Conservation (phyloP, 2,329 filamentous ascomycete species). For the Xylariaceae sp. region DNA sequence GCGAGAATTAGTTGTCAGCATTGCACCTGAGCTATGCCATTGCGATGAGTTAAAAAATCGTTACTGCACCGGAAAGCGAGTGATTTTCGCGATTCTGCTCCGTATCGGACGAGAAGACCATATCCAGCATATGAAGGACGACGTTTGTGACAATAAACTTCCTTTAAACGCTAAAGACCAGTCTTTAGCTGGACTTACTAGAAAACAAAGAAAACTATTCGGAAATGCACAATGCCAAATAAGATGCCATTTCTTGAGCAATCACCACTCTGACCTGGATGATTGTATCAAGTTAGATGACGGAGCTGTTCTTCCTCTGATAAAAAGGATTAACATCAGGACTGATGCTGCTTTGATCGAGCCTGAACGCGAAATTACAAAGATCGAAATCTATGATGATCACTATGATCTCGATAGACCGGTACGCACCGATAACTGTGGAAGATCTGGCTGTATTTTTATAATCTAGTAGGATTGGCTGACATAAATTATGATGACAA, state of each 20-base stretch:
- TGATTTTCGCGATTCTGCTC: slow-evolving; percentile 12
- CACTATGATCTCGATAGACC: slow-evolving; percentile 9
- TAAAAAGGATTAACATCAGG: too few relatives aligned
- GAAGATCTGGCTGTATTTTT: neutral
- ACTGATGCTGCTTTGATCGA: too few relatives aligned
- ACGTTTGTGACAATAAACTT: slow-evolving; percentile 1
- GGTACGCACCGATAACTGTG: slow-evolving; percentile 1
- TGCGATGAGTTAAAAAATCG: slow-evolving; percentile 1
- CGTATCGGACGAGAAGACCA: slow-evolving; percentile 8
- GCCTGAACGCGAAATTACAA: too few relatives aligned
- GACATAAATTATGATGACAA: neutral
- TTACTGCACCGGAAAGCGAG: slow-evolving; percentile 12
- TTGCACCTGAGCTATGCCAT: slow-evolving; percentile 2
- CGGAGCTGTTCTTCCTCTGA: slow-evolving; percentile 9
- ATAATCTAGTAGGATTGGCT: neutral
- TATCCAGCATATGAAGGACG: slow-evolving; percentile 2
- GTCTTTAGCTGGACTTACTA: neutral
- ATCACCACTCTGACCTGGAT: neutral
- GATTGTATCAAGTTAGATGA: slow-evolving; percentile 3
- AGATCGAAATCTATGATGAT: neutral
- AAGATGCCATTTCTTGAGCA: slow-evolving; percentile 8
- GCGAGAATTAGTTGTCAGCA: neutral
- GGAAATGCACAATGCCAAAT: slow-evolving; percentile 5
- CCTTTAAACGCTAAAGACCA: neutral
- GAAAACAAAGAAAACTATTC: slow-evolving; percentile 9